Percentiles rank a stretch among this genome's conserved stretches.
phyloP scores from a whole-genome alignment of 345 rosid genomes.

The Pistacia atlantica region DNA sequence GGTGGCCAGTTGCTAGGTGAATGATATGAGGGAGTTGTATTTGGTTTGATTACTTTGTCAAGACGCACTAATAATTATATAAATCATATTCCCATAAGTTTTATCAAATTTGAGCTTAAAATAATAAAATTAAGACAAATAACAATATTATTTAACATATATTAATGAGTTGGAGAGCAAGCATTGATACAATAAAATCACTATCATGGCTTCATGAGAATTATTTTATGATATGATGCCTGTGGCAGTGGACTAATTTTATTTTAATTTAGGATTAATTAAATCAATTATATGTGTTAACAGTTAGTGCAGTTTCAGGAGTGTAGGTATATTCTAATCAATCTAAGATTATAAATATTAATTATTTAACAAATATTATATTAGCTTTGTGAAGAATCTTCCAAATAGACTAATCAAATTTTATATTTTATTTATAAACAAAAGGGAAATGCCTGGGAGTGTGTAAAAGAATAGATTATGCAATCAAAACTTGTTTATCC shows the following conservation, averaged over 20 bases:
- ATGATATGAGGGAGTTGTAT: not conserved
- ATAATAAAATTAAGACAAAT: no score
- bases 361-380: not conserved
- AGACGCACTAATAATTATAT: not conserved
- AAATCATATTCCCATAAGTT: no score
- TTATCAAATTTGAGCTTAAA: no score
- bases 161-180: no score
- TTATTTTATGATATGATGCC: no score
- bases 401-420: not conserved
- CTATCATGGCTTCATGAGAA: no score
- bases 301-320: not conserved
- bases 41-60: slow-evolving; percentile 11
- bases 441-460: not conserved
- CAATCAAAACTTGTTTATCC: not conserved
- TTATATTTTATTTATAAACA: not conserved
- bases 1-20: not conserved
- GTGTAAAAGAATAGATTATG: not conserved
- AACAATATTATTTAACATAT: no score
- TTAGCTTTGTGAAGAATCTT: slow-evolving; percentile 5
- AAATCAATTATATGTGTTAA: not conserved
- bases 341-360: no score
- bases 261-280: not conserved
- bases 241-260: not conserved
- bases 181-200: no score
- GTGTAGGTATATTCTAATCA: not conserved